These are phyloP conservation scores for Colletotrichum simmondsii DNA, from an alignment of 2,329 filamentous ascomycete species.

Conservation along the genomic window DNA sequence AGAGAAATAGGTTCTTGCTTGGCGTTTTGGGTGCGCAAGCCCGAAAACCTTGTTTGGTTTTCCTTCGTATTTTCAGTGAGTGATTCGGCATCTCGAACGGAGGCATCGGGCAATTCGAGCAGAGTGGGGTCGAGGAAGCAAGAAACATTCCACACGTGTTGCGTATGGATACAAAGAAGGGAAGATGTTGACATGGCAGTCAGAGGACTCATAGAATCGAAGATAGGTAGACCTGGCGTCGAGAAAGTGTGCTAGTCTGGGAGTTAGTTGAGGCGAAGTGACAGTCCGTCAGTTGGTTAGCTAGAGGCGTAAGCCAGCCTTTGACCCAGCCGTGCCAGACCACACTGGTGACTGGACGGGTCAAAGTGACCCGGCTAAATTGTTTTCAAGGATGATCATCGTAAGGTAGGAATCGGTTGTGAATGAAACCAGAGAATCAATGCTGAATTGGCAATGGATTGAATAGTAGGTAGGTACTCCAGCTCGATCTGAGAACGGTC, in stretches of 20 bases:
- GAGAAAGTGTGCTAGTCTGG: conserved; percentile 6
- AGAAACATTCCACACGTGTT: conserved; percentile 4
- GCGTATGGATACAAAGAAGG: conserved; percentile 20
- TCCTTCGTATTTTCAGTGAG: not conserved
- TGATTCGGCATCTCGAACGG: not conserved
- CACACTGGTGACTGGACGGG: not conserved
- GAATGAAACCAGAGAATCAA: not conserved
- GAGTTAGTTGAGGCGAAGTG: conserved; percentile 25
- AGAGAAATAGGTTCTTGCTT: not conserved
- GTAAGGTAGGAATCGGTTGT: not conserved
- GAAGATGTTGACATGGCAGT: conserved; percentile 1
- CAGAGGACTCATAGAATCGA: not conserved
- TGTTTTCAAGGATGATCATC: not conserved
- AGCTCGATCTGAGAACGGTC: not conserved
- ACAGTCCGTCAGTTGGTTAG: conserved; percentile 18
- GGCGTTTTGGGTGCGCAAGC: not conserved
- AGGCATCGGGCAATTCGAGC: not conserved
- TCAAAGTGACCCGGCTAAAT: conserved; percentile 10
- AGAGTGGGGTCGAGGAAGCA: not conserved
- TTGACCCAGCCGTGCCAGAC: not conserved
- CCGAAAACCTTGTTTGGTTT: not conserved
- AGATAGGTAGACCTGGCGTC: not conserved
- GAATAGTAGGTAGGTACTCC: not conserved
- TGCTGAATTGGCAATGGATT: not conserved
- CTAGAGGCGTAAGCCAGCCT: conserved; percentile 18